Base-by-base conservation (phyloP, 2,329 filamentous ascomycete genomes). In the Microcera coccophila region DNA sequence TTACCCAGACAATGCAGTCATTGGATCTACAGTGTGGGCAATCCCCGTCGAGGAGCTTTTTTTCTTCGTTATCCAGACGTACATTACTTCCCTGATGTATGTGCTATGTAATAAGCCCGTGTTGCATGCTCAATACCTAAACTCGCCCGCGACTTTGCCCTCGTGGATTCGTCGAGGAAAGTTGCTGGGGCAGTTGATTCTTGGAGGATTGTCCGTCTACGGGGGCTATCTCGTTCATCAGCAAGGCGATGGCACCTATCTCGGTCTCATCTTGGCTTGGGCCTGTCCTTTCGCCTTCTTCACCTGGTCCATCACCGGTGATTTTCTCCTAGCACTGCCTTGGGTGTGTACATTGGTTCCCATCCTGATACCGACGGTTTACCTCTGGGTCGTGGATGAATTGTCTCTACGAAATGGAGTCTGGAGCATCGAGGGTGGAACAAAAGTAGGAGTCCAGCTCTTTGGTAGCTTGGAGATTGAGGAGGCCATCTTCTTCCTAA, bases 61-160 rank as follows among this genome's bases (percentile, higher is more conserved):
- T 65, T 89, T 89, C 72, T 89, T 89, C 60, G 65, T 86, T 16
- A 78, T 89, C 18, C 85, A 89, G 64, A 88, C 85, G 1, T 88
- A 86, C 62, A 85, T 80, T 56, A 87, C 84, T 0, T 75, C 79
- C 1, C 64, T 87, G 38, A 60, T 89, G 8, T 89, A 88, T 55
- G 70, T 86, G 9, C 63, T 87, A 2, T 61, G 83, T 16, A 86
- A 75, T 63, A 87, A 85, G 60, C 72, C 80, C 1, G 68, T 85
- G 7, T 73, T 84, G 42, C 67, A 73, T 33, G 58, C 69, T 0
- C 62, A 71, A 21, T 72, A 68, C 35, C 60, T 74, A 7, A 18
- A 20, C 16, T 35, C 33, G 5, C 33, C 33, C 10, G 33, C 15
- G 8, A 35, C 33, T 8, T 5, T n/a, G 33, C 54, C 62, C 4